Evolutionary conservation across 2,329 filamentous ascomycete genomes (phyloP).

Genomic region (Aaosphaeria pasadenensis): DNA sequence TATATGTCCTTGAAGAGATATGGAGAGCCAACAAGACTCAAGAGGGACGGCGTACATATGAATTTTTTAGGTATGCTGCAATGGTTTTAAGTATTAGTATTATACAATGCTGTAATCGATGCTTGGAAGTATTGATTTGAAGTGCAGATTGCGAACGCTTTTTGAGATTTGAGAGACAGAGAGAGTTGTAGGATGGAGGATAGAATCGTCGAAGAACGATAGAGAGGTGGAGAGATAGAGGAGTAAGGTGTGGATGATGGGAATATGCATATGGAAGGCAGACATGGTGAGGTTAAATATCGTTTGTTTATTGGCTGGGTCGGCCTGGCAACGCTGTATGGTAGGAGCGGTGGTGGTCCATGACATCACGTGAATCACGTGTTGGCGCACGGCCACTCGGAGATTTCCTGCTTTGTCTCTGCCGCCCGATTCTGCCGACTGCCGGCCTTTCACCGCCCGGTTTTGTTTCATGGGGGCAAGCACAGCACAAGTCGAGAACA

Average conservation of each 20-base stretch:
- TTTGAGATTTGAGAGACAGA: conserved; percentile 3
- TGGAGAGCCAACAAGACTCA: conserved; percentile 15
- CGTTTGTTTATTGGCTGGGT: conserved; percentile 32
- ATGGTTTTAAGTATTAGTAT: conserved; percentile 35
- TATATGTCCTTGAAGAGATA: neutral
- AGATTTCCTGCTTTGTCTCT: conserved; percentile 4
- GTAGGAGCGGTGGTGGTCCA: conserved; percentile 10
- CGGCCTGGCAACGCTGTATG: conserved; percentile 23
- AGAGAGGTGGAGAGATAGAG: conserved; percentile 5
- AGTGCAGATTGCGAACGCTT: conserved; percentile 11
- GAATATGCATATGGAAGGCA: conserved; percentile 8
- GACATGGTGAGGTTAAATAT: conserved; percentile 26
- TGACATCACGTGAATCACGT: conserved; percentile 25
- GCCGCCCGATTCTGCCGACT: conserved; percentile 3
- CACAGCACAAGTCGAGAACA: neutral
- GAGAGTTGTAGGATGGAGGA: neutral
- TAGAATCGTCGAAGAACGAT: neutral
- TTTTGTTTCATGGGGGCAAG: neutral
- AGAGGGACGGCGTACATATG: conserved; percentile 10
- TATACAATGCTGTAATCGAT: conserved; percentile 39
- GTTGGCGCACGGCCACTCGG: neutral
- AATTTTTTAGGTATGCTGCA: conserved; percentile 22
- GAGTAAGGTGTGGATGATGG: conserved; percentile 5
- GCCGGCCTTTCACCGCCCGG: conserved; percentile 9
- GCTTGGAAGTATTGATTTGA: conserved; percentile 38